These are phyloP conservation scores for Mychonastes homosphaera DNA, from an alignment of 139 green algal genomes.

Conservation along the genomic window DNA sequence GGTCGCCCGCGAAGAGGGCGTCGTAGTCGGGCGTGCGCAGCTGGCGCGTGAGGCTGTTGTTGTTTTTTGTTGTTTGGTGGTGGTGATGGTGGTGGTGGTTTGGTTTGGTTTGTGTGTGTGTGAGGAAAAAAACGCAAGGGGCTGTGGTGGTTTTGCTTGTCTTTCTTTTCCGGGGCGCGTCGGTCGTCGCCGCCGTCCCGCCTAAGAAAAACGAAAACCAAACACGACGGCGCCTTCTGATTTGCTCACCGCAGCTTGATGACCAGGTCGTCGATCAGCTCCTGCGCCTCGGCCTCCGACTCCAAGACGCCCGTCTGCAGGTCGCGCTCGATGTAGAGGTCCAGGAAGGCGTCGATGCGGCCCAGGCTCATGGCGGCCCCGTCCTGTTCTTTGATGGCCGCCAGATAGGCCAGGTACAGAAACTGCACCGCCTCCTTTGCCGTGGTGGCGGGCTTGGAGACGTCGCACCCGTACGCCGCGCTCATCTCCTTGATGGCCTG, in stretches of 20 bases:
- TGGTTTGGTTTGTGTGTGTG: no score
- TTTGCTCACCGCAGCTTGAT: conserved; percentile 44
- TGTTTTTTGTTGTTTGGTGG: no score
- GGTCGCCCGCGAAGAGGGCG: conserved; percentile 63
- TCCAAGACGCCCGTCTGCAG: conserved; percentile 25
- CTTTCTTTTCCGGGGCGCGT: no score
- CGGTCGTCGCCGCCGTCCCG: no score
- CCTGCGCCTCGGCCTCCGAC: conserved; percentile 46
- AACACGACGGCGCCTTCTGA: no score
- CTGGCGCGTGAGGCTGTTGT: conserved; percentile 27
- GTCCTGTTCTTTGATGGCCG: conserved; percentile 66
- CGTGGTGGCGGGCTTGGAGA: conserved; percentile 38
- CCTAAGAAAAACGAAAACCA: no score
- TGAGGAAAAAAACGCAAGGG: no score
- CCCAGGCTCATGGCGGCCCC: conserved; percentile 67
- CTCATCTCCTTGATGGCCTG: conserved; percentile 63
- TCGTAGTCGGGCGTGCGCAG: conserved; percentile 73
- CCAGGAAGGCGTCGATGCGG: conserved; percentile 68
- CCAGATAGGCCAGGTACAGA: conserved; percentile 68
- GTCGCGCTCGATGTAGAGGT: conserved; percentile 57
- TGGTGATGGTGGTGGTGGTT: no score
- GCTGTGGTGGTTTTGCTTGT: no score
- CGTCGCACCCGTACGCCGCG: conserved; percentile 48
- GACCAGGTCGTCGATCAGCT: conserved; percentile 59
- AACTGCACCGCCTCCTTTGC: conserved; percentile 61